These are phyloP conservation scores for Pezicula neosporulosa DNA, from an alignment of 2,329 filamentous ascomycete species.

Conservation along the genomic window DNA sequence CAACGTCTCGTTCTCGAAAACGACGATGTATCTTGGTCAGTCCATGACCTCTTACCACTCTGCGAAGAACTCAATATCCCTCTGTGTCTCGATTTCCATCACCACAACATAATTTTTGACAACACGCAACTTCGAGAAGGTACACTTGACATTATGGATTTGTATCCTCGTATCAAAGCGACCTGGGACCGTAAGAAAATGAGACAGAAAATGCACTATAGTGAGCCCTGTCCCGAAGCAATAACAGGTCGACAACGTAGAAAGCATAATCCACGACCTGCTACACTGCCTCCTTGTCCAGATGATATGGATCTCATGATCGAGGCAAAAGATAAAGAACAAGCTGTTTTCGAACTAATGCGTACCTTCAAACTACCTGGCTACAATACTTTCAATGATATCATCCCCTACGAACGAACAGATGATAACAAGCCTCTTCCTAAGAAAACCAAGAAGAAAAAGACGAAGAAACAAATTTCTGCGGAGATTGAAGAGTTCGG, in stretches of 20 bases:
- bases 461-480: slow-evolving; percentile 33
- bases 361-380: slow-evolving; percentile 80
- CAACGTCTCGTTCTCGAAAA: slow-evolving; percentile 86
- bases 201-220: slow-evolving; percentile 96
- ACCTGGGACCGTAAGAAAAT: slow-evolving; percentile 86
- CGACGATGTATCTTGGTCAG: slow-evolving; percentile 89
- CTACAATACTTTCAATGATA: slow-evolving; percentile 69
- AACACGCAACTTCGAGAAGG: slow-evolving; percentile 71
- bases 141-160: slow-evolving; percentile 71
- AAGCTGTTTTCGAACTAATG: slow-evolving; percentile 94
- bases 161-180: slow-evolving; percentile 74
- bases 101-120: slow-evolving; percentile 93
- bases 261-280: slow-evolving; percentile 81
- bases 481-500: slow-evolving; percentile 29
- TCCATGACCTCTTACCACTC: slow-evolving; percentile 83
- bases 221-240: slow-evolving; percentile 72
- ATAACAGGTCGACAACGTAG: slow-evolving; percentile 74
- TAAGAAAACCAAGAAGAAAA: slow-evolving; percentile 41
- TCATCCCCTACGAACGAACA: slow-evolving; percentile 71
- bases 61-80: slow-evolving; percentile 96
- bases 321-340: slow-evolving; percentile 96
- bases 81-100: slow-evolving; percentile 87
- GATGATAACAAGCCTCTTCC: slow-evolving; percentile 66
- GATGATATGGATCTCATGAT: slow-evolving; percentile 96
- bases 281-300: slow-evolving; percentile 76